Evolutionary conservation across 2,329 filamentous ascomycete genomes (phyloP).

Genomic region (Myriosclerotinia curreyana): DNA sequence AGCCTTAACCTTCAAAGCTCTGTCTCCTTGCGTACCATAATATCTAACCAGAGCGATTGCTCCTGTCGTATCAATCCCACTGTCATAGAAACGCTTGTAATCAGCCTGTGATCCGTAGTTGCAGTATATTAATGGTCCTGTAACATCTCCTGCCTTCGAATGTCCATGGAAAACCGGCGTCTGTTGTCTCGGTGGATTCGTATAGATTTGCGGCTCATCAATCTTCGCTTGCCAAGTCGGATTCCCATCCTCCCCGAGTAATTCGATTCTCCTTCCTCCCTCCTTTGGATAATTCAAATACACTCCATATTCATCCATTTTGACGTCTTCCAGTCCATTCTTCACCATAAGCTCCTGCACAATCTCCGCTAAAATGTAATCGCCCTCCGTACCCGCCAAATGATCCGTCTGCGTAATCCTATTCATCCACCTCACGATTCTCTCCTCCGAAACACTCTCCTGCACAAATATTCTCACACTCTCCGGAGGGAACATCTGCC

Average conservation of each 20-base stretch:
- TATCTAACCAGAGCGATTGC: conserved; percentile 83
- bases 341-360: conserved; percentile 72
- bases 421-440: conserved; percentile 68
- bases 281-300: conserved; percentile 88
- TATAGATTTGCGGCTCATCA: conserved; percentile 74
- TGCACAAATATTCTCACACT: conserved; percentile 74
- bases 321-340: conserved; percentile 71
- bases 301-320: conserved; percentile 76
- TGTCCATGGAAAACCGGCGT: conserved; percentile 83
- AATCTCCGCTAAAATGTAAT: conserved; percentile 81
- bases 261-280: conserved; percentile 75
- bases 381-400: conserved; percentile 90
- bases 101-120: conserved; percentile 88
- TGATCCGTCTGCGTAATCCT: conserved; percentile 84
- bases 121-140: conserved; percentile 82
- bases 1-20: conserved; percentile 80
- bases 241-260: conserved; percentile 65
- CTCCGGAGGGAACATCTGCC: conserved; percentile 78
- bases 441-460: conserved; percentile 64
- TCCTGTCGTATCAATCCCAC: conserved; percentile 70
- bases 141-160: conserved; percentile 81
- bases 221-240: conserved; percentile 74
- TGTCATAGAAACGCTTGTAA: conserved; percentile 68
- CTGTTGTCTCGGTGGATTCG: conserved; percentile 61
- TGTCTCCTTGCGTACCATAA: conserved; percentile 69